Conservation (phyloP, 2,329 filamentous ascomycete genomes). For the Aurifilum marmelostoma region DNA sequence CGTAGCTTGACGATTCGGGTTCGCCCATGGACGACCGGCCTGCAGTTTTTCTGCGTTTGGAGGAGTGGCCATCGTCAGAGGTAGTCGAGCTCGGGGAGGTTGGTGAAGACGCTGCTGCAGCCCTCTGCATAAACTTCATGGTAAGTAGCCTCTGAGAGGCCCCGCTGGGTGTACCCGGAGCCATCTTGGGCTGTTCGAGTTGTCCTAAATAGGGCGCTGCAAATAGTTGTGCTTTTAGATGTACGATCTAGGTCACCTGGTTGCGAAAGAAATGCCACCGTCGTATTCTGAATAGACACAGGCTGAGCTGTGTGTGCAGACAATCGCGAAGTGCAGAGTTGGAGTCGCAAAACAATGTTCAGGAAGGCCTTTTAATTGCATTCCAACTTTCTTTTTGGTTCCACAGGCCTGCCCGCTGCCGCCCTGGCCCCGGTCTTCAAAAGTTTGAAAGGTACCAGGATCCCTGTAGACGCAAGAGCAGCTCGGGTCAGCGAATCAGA, state of each 20-base stretch:
- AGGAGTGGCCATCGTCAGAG: slow-evolving; percentile 53
- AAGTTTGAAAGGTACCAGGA: not conserved
- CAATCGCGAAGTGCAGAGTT: not conserved
- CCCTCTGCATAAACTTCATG: slow-evolving; percentile 98
- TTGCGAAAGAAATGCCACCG: too few species aligned
- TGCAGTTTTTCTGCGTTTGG: slow-evolving; percentile 66
- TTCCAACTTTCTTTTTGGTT: not conserved
- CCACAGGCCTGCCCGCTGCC: slow-evolving; percentile 2
- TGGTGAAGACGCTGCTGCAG: slow-evolving; percentile 62
- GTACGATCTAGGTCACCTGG: not conserved
- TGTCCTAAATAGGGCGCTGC: too few species aligned
- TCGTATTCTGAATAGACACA: not conserved
- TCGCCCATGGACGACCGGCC: slow-evolving; percentile 37
- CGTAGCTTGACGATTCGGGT: slow-evolving; percentile 40
- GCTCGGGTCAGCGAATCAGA: slow-evolving; percentile 11
- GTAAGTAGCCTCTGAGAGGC: slow-evolving; percentile 89
- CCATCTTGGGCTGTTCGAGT: slow-evolving; percentile 39
- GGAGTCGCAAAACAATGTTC: not conserved
- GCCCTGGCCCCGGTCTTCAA: not conserved
- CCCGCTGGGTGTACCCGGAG: slow-evolving; percentile 59
- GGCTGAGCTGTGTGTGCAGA: not conserved
- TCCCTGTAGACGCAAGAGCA: slow-evolving; percentile 1
- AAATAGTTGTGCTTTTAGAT: not conserved
- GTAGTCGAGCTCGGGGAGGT: slow-evolving; percentile 46
- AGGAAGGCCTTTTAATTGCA: not conserved